phyloP scores from a whole-genome alignment of 73 alveolate genomes.

The Paramecium caudatum region DNA sequence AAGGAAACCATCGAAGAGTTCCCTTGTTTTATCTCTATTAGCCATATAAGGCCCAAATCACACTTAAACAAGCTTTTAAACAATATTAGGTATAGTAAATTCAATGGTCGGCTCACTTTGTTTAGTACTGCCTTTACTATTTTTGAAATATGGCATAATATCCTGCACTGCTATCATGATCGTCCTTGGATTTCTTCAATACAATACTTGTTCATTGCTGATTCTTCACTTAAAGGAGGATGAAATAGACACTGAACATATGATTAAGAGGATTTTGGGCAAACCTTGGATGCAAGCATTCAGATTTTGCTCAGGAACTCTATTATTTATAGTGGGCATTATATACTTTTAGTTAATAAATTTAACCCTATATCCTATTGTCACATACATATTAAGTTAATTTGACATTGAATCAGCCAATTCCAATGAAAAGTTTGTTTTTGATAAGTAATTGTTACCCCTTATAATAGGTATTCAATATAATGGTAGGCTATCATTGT shows the following conservation, averaged over 20 bases:
- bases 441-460: background rate
- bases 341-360: slow-evolving; percentile 64
- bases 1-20: background rate
- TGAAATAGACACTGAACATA: slow-evolving; percentile 55
- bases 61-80: background rate
- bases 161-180: slow-evolving; percentile 64
- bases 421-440: background rate
- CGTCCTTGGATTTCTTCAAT: slow-evolving; percentile 54
- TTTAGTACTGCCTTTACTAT: slow-evolving; percentile 60
- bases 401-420: slow-evolving; percentile 18
- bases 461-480: slow-evolving; percentile 34
- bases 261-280: slow-evolving; percentile 68
- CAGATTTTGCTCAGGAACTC: slow-evolving; percentile 57
- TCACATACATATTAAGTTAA: slow-evolving; percentile 23
- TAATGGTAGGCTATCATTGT: slow-evolving; percentile 70
- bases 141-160: slow-evolving; percentile 57
- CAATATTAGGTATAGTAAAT: slow-evolving; percentile 66
- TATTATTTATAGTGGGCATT: slow-evolving; percentile 70
- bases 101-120: slow-evolving; percentile 77
- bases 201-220: slow-evolving; percentile 64
- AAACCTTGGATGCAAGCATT: slow-evolving; percentile 44
- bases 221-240: slow-evolving; percentile 49
- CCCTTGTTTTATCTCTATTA: background rate
- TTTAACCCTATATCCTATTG: slow-evolving; percentile 57
- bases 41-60: slow-evolving; percentile 1